Conservation (phyloP, 768 basidiomycete species). For the Botryobasidium botryosum region DNA sequence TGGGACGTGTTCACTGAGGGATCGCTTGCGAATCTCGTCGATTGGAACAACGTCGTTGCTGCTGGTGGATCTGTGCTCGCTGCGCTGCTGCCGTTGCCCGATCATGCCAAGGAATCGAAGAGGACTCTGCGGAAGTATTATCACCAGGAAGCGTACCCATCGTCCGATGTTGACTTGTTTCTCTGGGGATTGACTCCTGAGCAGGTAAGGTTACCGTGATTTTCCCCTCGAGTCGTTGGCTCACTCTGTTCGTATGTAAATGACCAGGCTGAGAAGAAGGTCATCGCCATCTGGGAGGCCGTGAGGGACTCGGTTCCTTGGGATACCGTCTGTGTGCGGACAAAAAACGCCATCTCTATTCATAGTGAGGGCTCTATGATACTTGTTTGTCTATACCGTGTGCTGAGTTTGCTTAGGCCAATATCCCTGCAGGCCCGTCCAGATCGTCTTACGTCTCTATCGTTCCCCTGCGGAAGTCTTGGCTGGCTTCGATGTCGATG, state of each 20-base stretch:
- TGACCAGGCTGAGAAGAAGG: conserved; percentile 46
- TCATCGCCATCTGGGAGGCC: conserved; percentile 40
- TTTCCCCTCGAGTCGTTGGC: neutral
- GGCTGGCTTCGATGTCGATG: conserved; percentile 51
- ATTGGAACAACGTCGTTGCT: conserved; percentile 45
- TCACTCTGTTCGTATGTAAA: neutral
- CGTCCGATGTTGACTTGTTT: conserved; percentile 48
- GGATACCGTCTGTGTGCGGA: conserved; percentile 24
- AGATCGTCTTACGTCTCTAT: conserved; percentile 49
- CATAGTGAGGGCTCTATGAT: conserved; percentile 27
- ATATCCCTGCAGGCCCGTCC: conserved; percentile 50
- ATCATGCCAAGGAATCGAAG: conserved; percentile 28
- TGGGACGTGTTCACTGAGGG: conserved; percentile 49
- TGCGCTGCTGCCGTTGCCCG: conserved; percentile 35
- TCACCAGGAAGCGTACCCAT: conserved; percentile 36
- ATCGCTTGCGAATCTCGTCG: conserved; percentile 34
- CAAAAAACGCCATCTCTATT: conserved; percentile 48
- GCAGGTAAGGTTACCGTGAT: conserved; percentile 23
- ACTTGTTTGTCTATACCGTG: neutral
- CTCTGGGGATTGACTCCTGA: conserved; percentile 40
- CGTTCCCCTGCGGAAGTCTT: conserved; percentile 46
- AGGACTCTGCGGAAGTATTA: conserved; percentile 40
- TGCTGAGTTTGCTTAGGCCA: conserved; percentile 26
- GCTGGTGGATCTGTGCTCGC: conserved; percentile 46
- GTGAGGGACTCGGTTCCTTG: conserved; percentile 48